Base-by-base conservation (phyloP, 2,329 filamentous ascomycete genomes). In the Sporothrix luriei region DNA sequence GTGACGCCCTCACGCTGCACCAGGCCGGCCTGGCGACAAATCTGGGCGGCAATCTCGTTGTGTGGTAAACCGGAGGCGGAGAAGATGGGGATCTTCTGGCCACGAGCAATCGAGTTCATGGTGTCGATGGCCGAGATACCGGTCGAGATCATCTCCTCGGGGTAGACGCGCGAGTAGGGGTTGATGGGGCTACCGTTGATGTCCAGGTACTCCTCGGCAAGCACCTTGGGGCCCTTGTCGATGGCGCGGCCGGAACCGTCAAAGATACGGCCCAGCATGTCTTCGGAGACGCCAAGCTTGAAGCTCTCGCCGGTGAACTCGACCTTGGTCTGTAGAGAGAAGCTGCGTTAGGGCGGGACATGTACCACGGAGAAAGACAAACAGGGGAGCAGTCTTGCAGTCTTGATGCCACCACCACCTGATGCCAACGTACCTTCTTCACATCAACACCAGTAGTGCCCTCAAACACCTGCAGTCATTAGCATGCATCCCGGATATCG, bases 111-210 rank as follows among this genome's bases (percentile, higher is more conserved):
- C 72, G 91, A 94, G 85, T 93, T 93, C 94, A 98, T 98, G 72
- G 94, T 97, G 79, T 98, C 94, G 78, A 99, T 98, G 78, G 95
- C 94, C 73, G 94, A 98, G 81, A 99, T 99, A 89, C 95, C 95
- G 62, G 95, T 99, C 48, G 94, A 95, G 77, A 99, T 98, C 94
- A 99, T 99, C 83, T 99, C 96, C 84, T 99, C 95, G 77, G 95
- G 95, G 79, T 99, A 99, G 75, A 97, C 92, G 85, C 95, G 89
- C 72, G 94, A 94, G 84, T 95, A 98, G 72, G 95, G 95, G 84
- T 99, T 99, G 83, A 99, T 99, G 71, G 95, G 94, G 81, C 90
- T 95, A 79, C 95, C 95, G 85, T 99, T 99, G 84, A 99, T 99
- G 80, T 99, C 96, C 76, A 99, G 86, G 81, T 97, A 99, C 77